These are phyloP conservation scores for Phytophthora nicotianae DNA, from an alignment of 352 stramenopile species.

Conservation along the genomic window DNA sequence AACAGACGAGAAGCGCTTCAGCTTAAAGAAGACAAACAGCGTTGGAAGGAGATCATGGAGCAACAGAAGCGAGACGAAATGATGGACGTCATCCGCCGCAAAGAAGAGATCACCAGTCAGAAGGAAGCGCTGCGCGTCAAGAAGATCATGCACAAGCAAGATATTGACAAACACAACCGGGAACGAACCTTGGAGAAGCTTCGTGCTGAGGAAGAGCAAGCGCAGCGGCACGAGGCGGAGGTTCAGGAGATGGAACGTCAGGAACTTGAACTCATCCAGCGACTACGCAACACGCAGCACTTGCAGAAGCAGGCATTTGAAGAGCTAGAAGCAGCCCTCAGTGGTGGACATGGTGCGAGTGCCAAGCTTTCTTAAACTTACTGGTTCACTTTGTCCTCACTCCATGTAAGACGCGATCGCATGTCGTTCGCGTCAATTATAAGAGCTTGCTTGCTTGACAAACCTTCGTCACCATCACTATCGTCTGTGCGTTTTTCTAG, in stretches of 20 bases:
- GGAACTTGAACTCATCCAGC: slow-evolving; percentile 82
- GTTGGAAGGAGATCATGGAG: slow-evolving; percentile 74
- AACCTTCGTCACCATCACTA: slow-evolving; percentile 3
- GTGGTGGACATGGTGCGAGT: slow-evolving; percentile 43
- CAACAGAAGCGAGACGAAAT: slow-evolving; percentile 69
- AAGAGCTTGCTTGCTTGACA: slow-evolving; percentile 33
- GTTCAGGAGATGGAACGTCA: slow-evolving; percentile 85
- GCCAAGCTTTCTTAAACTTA: slow-evolving; percentile 15
- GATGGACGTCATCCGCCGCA: slow-evolving; percentile 66
- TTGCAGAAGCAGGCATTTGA: slow-evolving; percentile 87
- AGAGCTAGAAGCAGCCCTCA: slow-evolving; percentile 80
- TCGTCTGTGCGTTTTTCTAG: neutral
- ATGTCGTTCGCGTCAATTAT: slow-evolving; percentile 29
- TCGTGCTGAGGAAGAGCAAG: slow-evolving; percentile 64
- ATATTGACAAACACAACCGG: slow-evolving; percentile 74
- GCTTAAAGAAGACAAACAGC: slow-evolving; percentile 86
- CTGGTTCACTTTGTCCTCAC: slow-evolving; percentile 9
- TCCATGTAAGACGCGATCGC: slow-evolving; percentile 31
- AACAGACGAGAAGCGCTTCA: slow-evolving; percentile 67
- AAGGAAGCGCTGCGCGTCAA: slow-evolving; percentile 72
- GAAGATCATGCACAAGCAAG: slow-evolving; percentile 69
- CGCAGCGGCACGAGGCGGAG: slow-evolving; percentile 62
- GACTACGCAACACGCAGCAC: slow-evolving; percentile 83
- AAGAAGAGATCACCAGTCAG: slow-evolving; percentile 70
- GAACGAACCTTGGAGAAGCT: slow-evolving; percentile 70